Base-by-base conservation (phyloP, 768 basidiomycete species). In the Termitomyces sp. region DNA sequence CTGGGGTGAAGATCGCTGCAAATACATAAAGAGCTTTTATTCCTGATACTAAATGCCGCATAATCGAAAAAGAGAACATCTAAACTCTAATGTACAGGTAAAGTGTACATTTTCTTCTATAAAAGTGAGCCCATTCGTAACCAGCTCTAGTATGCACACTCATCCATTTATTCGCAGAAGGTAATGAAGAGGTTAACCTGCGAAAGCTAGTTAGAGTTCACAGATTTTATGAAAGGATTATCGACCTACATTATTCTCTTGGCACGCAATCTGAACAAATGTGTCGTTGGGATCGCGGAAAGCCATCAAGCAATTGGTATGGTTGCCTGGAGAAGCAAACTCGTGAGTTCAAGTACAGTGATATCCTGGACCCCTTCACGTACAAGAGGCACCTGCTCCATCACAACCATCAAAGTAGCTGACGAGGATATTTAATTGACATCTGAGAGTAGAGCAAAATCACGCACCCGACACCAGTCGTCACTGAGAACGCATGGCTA, bases 331-430 rank as follows among this genome's bases (percentile, higher is more conserved):
- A 42, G 27, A 42, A 27, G 4, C 6, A 5, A n/a, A 31, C 18
- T 39, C n/a, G 3, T 13, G 27, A 42, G 53, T 41, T 6, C n/a
- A 18, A 20, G 7, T 3, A 30, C 18, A 15, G 18, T 31, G 27
- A 39, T 30, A 30, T 30, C 22, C 11, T 18, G 9, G 18, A 2
- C 13, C n/a, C 3, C 11, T 12, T n/a, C 11, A 54, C 53, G 3
- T 31, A 54, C 53, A 54, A 27, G 27, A 54, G 18, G 74, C 70
- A 1, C 80, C 80, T 18, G 67, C 61, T 45, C 75, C 75, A 50
- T 78, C 69, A 53, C 78, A 80, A 9, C 78, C 78, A 56, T 74
- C 67, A 66, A 65, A 77, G 66, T 76, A 80, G 18, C 78, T 77
- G n/a, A 15, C 52, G 22, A 18, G 24, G 12, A 44, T 50, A 20